Evolutionary conservation across 129 eudicot genomes (phyloP), one percentile per base, ranked within the genome.

Genomic region (Tanacetum coccineum): DNA sequence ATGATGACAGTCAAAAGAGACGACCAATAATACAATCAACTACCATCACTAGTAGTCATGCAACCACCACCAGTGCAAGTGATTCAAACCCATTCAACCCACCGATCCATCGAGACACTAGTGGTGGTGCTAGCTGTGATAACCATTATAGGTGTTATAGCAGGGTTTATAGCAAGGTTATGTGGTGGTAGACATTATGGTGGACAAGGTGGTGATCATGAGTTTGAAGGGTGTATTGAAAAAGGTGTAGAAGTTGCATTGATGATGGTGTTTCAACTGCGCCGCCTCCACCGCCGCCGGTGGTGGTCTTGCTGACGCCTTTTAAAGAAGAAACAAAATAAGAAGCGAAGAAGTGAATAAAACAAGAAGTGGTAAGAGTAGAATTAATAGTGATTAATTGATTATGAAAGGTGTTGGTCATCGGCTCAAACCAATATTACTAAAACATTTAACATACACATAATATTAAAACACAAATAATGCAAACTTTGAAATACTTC

Each of bases 61-160:
- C 86, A 65, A 52, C 80, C 95, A 53, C 88, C 97, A 12, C 76
- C 72, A 25, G 76, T 56, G 46, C 64, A 46, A 66, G 77, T 46
- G 48, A 71, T 13, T 48, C 71, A 79, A 45, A 71, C 66, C 25
- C 92, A 67, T 36, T 84, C 92, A 14, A 78, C 87, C 0, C 77
- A 72, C 74, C 76, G 81, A 42, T 90, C 97, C 21, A 76, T 90
- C n/a, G 96, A 87, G 83, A 91, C 94, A 17, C 78, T 91, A 63
- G 96, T 91, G 81, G 96, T 91, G 58, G 96, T 91, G 56, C 64
- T 91, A 18, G 97, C 97, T 2, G 94, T 71, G 52, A 91, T 91
- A 57, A 83, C 83, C 13, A 87, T 91, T 13, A 76, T 83, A 1
- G 90, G 76, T 4, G 87, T 91, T 20, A 47, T 87, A 21, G 96